phyloP scores from a whole-genome alignment of 1,284 basidiomycete species.

The Sutorius eximius region DNA sequence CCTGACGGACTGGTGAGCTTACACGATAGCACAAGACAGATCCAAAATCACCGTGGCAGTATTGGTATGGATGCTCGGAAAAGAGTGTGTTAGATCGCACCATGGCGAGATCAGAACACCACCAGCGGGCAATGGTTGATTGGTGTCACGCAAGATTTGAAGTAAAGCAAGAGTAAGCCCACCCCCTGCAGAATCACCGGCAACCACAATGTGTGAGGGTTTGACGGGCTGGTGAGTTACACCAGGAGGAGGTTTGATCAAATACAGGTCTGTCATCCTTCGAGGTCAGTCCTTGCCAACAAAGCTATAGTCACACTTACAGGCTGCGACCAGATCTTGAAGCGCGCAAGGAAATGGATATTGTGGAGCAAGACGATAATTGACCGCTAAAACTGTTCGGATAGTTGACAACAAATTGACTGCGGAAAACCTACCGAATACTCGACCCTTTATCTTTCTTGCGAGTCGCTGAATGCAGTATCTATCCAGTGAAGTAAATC shows the following conservation, averaged over 20 bases:
- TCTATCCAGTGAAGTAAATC: conserved; percentile 38
- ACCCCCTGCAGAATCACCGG: conserved; percentile 94
- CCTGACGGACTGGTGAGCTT: conserved; percentile 41
- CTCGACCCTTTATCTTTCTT: conserved; percentile 86
- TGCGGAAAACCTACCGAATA: conserved; percentile 61
- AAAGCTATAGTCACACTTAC: conserved; percentile 39
- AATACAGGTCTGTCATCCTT: conserved; percentile 43
- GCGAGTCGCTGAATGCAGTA: conserved; percentile 86
- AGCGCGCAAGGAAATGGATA: conserved; percentile 96
- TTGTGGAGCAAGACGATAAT: conserved; percentile 90
- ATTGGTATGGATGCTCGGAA: conserved; percentile 86
- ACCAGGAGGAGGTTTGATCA: conserved; percentile 66
- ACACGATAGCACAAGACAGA: neutral
- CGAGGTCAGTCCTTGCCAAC: neutral
- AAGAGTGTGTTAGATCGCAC: conserved; percentile 94
- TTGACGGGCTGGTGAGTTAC: conserved; percentile 75
- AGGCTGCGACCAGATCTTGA: conserved; percentile 85
- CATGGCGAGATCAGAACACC: conserved; percentile 86
- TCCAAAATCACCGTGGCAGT: conserved; percentile 66
- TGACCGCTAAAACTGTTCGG: conserved; percentile 58
- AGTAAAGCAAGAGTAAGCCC: conserved; percentile 84
- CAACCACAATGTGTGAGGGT: conserved; percentile 81
- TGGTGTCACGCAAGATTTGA: conserved; percentile 88
- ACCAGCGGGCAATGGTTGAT: conserved; percentile 82
- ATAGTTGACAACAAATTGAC: neutral